phyloP scores from a whole-genome alignment of 495 filamentous ascomycete genomes.

The Neurospora pannonica region DNA sequence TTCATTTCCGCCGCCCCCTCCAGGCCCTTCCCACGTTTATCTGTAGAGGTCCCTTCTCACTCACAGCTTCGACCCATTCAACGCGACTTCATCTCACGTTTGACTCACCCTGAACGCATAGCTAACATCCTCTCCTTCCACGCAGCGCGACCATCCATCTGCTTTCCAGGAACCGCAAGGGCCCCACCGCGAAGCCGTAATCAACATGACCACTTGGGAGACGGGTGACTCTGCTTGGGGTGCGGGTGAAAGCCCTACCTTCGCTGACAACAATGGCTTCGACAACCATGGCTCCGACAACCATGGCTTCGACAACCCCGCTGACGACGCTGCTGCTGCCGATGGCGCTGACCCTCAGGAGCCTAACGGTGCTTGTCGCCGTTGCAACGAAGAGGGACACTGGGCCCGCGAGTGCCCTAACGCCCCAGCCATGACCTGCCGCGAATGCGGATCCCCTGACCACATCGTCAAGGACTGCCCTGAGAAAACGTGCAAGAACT shows the following conservation, averaged over 20 bases:
- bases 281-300: constrained; percentile 1
- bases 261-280: neutral
- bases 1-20: neutral
- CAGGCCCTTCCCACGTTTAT: neutral
- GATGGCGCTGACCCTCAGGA: neutral
- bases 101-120: neutral
- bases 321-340: neutral
- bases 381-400: constrained; percentile 68
- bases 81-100: neutral
- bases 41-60: neutral
- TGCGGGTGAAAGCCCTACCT: neutral
- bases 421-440: constrained; percentile 51
- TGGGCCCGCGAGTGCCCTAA: constrained; percentile 56
- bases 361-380: constrained; percentile 52
- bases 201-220: neutral
- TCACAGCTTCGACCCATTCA: neutral
- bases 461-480: constrained; percentile 64
- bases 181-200: neutral
- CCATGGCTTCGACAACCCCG: neutral
- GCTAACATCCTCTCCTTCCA: neutral
- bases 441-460: constrained; percentile 55
- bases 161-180: neutral
- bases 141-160: neutral
- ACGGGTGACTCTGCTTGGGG: neutral
- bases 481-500: constrained; percentile 62